Conservation (phyloP, 148 eudicot species). For the Cornus suecica region DNA sequence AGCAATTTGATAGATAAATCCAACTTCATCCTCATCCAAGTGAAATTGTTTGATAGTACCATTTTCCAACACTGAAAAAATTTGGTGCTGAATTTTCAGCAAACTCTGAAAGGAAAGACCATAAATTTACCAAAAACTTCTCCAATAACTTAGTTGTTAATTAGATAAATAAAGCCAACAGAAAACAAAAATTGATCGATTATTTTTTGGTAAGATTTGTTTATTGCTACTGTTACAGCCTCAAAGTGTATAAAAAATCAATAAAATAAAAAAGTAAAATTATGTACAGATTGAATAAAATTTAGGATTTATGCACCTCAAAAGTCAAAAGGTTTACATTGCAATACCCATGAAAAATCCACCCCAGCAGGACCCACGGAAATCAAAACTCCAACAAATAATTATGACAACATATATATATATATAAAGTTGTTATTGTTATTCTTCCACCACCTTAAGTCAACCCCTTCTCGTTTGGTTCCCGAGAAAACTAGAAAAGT, state of each 20-base stretch:
- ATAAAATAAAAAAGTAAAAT: neutral
- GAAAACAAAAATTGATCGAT: neutral
- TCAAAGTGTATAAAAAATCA: neutral
- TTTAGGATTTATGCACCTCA: neutral
- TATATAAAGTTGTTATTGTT: too few relatives aligned
- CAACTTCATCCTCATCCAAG: neutral
- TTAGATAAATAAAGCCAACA: neutral
- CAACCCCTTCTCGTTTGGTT: slow-evolving; percentile 3
- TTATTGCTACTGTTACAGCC: neutral
- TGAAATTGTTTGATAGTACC: neutral
- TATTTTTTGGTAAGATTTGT: neutral
- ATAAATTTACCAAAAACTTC: too few relatives aligned
- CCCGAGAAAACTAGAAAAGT: neutral
- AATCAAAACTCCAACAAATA: neutral
- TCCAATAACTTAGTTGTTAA: neutral
- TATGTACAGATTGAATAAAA: too few relatives aligned
- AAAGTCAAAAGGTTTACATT: neutral
- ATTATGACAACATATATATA: neutral
- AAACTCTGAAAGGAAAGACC: too few relatives aligned
- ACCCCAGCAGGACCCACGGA: neutral
- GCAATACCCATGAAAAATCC: neutral
- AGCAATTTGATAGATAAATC: neutral
- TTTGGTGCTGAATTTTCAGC: neutral
- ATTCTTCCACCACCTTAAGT: neutral
- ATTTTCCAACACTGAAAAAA: neutral